Base-by-base conservation (phyloP, 2,329 filamentous ascomycete genomes). In the Paramyrothecium roridum region DNA sequence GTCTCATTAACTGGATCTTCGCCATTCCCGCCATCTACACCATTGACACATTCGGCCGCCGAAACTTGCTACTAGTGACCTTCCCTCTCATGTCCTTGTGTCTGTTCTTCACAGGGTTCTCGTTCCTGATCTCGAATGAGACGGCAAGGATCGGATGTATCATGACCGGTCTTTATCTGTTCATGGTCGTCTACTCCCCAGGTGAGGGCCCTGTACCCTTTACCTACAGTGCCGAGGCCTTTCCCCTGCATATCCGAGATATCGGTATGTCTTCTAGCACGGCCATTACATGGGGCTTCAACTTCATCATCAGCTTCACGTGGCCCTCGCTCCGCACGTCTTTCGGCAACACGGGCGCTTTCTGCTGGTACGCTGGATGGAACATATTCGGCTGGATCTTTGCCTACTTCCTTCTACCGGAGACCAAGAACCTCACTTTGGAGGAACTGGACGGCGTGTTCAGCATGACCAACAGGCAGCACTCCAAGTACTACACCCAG, bases 181-280 rank as follows among this genome's bases (percentile, higher is more conserved):
- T 76, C 53, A 72, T 71, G 59, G 67, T 70, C 1, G 65, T 74
- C 13, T 76, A 76, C 60, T 75, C 73, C 0, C 80, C 80, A 0
- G 81, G 82, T 17, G 79, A 82, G 50, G 82, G 82, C 0, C 81
- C 82, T 0, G 82, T 85, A 0, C 81, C 82, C 0, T 84, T 84
- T 59, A 84, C 81, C 0, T 85, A 85, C 63, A 82, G 79, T 0
- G 82, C 82, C 1, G 82, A 85, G 59, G 82, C 80, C 0, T 84
- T 84, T 59, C 81, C 82, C 0, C 67, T 84, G 0, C 82, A 83
- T 48, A 76, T 84, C 12, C 76, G 82, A 50, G 78, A 79, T 11
- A 76, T 81, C 53, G 81, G 80, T 16, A 83, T 83, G 81, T 76
- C 78, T 0, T 71, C 79, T 0, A 70, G 73, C 16, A 75, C 73